Conservation (phyloP, 73 alveolate genomes). For the Paramecium sonneborni region DNA sequence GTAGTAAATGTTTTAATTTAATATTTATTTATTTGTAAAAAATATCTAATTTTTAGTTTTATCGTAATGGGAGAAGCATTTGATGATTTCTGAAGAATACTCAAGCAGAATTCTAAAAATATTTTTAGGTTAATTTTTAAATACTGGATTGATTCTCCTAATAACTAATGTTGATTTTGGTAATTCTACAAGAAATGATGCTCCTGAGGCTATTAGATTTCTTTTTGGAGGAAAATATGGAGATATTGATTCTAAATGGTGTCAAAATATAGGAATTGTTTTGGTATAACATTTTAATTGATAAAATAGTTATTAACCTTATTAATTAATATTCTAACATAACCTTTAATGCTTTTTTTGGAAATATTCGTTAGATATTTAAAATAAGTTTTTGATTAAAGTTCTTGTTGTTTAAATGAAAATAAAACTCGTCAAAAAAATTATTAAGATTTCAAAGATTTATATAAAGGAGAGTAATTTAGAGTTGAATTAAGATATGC, state of each 20-base stretch:
- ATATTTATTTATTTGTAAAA: background rate
- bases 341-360: background rate
- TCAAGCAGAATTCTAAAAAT: slow-evolving; percentile 24
- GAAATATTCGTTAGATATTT: background rate
- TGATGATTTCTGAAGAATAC: background rate
- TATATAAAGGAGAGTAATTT: background rate
- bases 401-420: slow-evolving; percentile 27
- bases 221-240: slow-evolving; percentile 35
- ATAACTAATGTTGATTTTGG: slow-evolving; percentile 43
- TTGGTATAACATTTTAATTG: background rate
- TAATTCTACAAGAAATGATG: background rate
- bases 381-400: background rate
- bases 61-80: slow-evolving; percentile 3
- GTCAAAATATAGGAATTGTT: slow-evolving; percentile 35
- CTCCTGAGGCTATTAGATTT: background rate
- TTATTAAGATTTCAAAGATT: background rate
- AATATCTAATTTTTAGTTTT: background rate
- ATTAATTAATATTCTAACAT: background rate
- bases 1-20: background rate
- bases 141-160: slow-evolving; percentile 32
- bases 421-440: background rate
- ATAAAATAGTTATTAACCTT: background rate
- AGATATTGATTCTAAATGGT: slow-evolving; percentile 49
- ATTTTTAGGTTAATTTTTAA: slow-evolving; percentile 45
- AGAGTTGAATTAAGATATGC: slow-evolving; percentile 47